Conservation (phyloP, 495 filamentous ascomycete species). For the Aspergillus bertholletiae region DNA sequence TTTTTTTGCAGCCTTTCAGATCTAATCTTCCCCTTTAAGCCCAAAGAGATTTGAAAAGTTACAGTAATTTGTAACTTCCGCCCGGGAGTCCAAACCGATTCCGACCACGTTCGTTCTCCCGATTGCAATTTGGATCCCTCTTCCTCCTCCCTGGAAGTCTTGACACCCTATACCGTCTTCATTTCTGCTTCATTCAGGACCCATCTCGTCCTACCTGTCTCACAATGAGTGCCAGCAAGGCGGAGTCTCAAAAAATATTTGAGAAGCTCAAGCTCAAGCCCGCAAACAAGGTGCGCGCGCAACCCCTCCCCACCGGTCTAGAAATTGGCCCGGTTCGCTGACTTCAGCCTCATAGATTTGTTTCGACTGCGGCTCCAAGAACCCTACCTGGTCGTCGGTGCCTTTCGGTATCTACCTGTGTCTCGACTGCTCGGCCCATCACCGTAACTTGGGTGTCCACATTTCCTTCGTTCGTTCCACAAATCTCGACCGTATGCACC, state of each 20-base stretch:
- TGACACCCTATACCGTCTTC: neutral
- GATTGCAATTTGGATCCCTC: conserved; percentile 19
- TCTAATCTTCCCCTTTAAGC: neutral
- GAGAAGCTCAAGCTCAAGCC: conserved; percentile 92
- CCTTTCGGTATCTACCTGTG: conserved; percentile 97
- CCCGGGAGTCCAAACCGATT: conserved; percentile 9
- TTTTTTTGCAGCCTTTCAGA: neutral
- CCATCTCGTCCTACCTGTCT: neutral
- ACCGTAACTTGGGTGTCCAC: conserved; percentile 88
- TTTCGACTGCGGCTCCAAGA: conserved; percentile 95
- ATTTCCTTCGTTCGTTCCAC: conserved; percentile 98
- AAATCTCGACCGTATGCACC: conserved; percentile 90
- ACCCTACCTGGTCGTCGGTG: conserved; percentile 97
- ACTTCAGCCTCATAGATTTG: conserved; percentile 60
- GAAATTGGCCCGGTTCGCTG: conserved; percentile 13
- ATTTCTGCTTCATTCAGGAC: neutral
- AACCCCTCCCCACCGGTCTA: conserved; percentile 21
- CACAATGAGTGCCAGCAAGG: conserved; percentile 86
- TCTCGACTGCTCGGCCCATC: conserved; percentile 91
- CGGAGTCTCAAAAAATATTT: conserved; percentile 94
- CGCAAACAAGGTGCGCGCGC: conserved; percentile 80
- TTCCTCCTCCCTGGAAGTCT: conserved; percentile 11
- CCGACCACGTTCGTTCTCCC: conserved; percentile 34
- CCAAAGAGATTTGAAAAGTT: neutral
- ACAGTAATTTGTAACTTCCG: conserved; percentile 12